These are phyloP conservation scores for Termitomyces sp. DNA, from an alignment of 768 basidiomycete species.

Conservation along the genomic window DNA sequence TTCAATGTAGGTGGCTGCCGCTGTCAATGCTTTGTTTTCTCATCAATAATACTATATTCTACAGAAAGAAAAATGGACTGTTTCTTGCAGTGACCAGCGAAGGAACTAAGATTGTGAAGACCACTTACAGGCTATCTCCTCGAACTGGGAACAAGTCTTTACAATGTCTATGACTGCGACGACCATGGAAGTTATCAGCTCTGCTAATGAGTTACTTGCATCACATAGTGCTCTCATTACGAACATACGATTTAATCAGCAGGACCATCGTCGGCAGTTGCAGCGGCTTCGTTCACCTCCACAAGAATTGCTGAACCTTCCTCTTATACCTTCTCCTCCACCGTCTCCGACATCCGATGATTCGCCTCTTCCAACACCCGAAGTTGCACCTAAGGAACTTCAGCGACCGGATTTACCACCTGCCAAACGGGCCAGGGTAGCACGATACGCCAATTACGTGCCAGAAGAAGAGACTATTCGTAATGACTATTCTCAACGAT, in stretches of 20 bases:
- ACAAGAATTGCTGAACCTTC: conserved; percentile 45
- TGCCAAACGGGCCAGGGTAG: conserved; percentile 67
- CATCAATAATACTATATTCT: not conserved
- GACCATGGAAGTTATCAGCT: conserved; percentile 46
- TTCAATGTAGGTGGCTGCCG: not conserved
- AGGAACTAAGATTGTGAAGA: not conserved
- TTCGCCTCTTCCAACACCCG: conserved; percentile 43
- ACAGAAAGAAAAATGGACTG: not conserved
- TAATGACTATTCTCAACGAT: conserved; percentile 89
- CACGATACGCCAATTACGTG: conserved; percentile 75
- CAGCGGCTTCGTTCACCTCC: conserved; percentile 51
- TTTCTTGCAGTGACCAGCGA: not conserved
- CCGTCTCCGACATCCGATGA: conserved; percentile 42
- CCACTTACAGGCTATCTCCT: not conserved
- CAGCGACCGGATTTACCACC: conserved; percentile 42
- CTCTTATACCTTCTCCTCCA: conserved; percentile 52
- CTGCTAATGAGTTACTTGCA: conserved; percentile 61
- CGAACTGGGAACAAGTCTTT: not conserved
- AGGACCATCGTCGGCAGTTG: conserved; percentile 49
- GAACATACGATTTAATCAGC: conserved; percentile 51
- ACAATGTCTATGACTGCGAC: conserved; percentile 13
- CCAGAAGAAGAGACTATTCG: conserved; percentile 95
- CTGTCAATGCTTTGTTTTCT: not conserved
- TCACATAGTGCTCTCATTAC: conserved; percentile 54
- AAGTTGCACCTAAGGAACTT: conserved; percentile 25